Percentiles rank a stretch among this genome's conserved stretches.
Conservation (phyloP, 306 rosid genomes). For the Mimosa bimucronata region DNA sequence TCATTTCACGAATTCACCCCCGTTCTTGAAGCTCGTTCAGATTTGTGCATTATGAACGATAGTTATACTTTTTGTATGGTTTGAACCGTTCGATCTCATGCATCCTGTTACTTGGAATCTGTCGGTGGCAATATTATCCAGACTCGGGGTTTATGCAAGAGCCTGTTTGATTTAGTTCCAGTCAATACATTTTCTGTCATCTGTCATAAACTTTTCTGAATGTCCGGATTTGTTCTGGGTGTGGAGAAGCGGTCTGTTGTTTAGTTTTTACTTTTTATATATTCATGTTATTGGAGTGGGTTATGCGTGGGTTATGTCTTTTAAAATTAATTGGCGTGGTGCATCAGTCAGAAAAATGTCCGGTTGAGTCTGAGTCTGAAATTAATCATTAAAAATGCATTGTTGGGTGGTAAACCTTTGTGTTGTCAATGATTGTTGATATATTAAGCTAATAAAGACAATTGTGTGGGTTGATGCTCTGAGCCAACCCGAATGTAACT, state of each 20-base stretch:
- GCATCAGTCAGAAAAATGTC: background rate
- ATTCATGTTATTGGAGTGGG: background rate
- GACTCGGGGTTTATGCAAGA: background rate
- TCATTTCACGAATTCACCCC: constrained; percentile 30
- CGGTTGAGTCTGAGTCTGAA: background rate
- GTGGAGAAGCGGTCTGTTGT: background rate
- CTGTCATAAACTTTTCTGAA: background rate
- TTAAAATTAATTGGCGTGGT: background rate
- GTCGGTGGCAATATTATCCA: constrained; percentile 26
- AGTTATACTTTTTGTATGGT: background rate
- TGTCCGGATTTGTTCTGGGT: background rate
- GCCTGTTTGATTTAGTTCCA: constrained; percentile 6
- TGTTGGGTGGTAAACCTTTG: background rate
- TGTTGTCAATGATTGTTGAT: background rate
- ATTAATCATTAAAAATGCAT: background rate
- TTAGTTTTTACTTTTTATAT: background rate
- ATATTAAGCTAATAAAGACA: background rate
- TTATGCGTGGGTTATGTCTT: too few species aligned
- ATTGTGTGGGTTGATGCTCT: background rate
- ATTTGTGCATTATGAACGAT: constrained; percentile 14
- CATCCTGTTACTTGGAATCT: constrained; percentile 11
- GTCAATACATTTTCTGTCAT: background rate
- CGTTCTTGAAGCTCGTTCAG: background rate
- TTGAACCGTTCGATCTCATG: constrained; percentile 4
- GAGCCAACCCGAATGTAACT: background rate